Evolutionary conservation across 2,329 filamentous ascomycete species (phyloP), one percentile per base, ranked within the genome.

Genomic region (Neonectria sp.): DNA sequence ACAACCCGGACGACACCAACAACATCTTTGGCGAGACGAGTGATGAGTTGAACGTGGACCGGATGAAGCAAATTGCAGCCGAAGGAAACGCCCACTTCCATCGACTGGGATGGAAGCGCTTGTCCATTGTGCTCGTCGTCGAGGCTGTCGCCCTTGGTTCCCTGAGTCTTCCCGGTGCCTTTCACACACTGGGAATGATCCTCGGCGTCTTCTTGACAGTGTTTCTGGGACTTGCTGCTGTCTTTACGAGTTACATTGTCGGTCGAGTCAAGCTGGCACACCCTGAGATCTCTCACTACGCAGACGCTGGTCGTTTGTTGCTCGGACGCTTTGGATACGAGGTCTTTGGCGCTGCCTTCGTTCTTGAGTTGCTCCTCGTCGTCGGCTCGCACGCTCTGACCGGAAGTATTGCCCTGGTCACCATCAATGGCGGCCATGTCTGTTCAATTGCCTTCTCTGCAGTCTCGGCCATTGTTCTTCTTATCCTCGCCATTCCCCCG

Each of bases 21-120:
- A 56, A 55, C 55, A 67, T 63, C 43, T 48, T 67, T 11, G 65
- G 60, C 60, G 65, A 67, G 21, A 53, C 65, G 7, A 58, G 55
- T 33, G 65, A 67, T 33, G 65, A 67, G n/a, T 29, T 67, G 37
- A 53, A 46, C 31, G 65, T 63, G 29, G 65, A 67, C 43, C 60
- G 60, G 6, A n/a, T 67, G 21, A 67, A 67, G 43, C 65, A 61
- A 8, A 67, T 67, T 9, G 65, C 65, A 1, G 60, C 60, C 7
- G 65, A 67, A n/a, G 65, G 65, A 31, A 67, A 64, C 51, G 63
- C 63, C 24, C 37, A 61, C 25, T 66, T 66, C 58, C 63, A 66
- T 40, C 58, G 63, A 3, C 40, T 67, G 15, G 65, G 65, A 9
- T 67, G 65, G 65, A 67, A 67, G 29, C 65, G 65, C 15, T 55